Conservation (phyloP, 176 grass and related monocot species). For the Avena atlantica region DNA sequence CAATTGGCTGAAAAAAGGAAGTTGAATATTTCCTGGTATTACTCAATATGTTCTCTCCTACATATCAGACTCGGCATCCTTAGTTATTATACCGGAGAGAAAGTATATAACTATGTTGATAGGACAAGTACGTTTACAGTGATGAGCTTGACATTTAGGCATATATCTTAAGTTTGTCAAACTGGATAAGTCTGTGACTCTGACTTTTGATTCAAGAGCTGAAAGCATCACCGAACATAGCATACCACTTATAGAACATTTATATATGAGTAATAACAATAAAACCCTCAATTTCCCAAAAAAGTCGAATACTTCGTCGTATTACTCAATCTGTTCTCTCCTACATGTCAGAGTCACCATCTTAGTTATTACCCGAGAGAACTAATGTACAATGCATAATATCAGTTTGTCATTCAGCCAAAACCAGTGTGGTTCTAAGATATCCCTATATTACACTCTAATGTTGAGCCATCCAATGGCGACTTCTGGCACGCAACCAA, state of each 20-base stretch:
- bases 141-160: neutral
- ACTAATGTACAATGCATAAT: constrained; percentile 44
- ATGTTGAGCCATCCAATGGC: constrained; percentile 39
- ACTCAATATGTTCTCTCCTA: constrained; percentile 19
- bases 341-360: constrained; percentile 42
- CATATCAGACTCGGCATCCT: constrained; percentile 33
- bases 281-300: neutral
- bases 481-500: constrained; percentile 19
- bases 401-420: constrained; percentile 34
- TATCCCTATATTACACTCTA: constrained; percentile 55
- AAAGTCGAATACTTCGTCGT: constrained; percentile 10
- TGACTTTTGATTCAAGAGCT: neutral
- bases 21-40: constrained; percentile 22
- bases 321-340: constrained; percentile 10
- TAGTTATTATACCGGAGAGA: constrained; percentile 47
- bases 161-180: neutral
- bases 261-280: neutral
- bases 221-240: constrained; percentile 3
- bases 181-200: constrained; percentile 5
- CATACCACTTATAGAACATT: constrained; percentile 10
- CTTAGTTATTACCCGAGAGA: constrained; percentile 49
- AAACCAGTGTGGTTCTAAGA: constrained; percentile 52
- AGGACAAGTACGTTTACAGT: neutral
- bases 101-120: constrained; percentile 9
- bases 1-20: neutral